Evolutionary conservation across 2,329 filamentous ascomycete genomes (phyloP).

Genomic region (Aspergillus novoparasiticus): DNA sequence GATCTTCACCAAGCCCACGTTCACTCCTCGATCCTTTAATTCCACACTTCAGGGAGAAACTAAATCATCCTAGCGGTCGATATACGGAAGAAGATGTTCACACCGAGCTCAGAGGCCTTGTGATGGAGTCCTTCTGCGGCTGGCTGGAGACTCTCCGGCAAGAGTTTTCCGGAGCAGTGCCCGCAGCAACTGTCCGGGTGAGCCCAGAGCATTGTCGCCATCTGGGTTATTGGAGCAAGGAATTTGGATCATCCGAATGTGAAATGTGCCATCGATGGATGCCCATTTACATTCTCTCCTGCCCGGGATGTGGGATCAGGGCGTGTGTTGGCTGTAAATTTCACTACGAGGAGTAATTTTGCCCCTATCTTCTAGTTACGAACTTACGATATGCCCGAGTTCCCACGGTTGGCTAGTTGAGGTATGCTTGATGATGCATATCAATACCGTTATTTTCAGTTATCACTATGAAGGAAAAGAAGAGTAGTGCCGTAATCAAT

Average conservation of each 20-base stretch:
- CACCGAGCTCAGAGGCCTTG: conserved; percentile 30
- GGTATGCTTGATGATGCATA: neutral
- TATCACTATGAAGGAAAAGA: neutral
- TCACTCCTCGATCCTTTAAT: conserved; percentile 22
- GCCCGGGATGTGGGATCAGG: conserved; percentile 30
- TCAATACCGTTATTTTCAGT: neutral
- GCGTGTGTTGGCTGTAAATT: conserved; percentile 38
- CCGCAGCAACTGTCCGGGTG: neutral
- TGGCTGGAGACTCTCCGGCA: conserved; percentile 28
- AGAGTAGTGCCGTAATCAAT: neutral
- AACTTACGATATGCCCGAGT: neutral
- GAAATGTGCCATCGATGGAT: conserved; percentile 29
- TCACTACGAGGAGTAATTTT: conserved; percentile 3
- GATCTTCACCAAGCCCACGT: neutral
- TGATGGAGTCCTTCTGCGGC: conserved; percentile 30
- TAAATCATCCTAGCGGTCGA: conserved; percentile 20
- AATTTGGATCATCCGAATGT: conserved; percentile 25
- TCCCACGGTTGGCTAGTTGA: too few species aligned
- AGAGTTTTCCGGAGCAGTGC: conserved; percentile 18
- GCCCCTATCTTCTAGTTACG: neutral
- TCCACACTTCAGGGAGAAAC: conserved; percentile 29
- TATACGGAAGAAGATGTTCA: conserved; percentile 30
- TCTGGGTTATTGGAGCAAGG: conserved; percentile 31
- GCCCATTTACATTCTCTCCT: conserved; percentile 33
- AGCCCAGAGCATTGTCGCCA: conserved; percentile 25